Evolutionary conservation across 2,329 filamentous ascomycete species (phyloP).

Genomic region (Arthrobotrys sphaeroides): DNA sequence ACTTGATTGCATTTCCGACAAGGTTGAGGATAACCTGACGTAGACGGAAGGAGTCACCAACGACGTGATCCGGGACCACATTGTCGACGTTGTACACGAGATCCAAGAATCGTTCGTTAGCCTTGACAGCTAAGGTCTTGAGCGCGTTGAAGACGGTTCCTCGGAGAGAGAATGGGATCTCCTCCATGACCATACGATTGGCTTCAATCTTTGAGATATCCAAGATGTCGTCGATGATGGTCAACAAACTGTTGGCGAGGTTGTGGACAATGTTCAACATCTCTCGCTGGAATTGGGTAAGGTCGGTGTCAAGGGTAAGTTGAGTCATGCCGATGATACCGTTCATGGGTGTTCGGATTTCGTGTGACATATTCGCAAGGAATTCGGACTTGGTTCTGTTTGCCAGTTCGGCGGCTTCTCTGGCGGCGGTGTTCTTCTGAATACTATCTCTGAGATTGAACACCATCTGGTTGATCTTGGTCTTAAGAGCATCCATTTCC

Average conservation of each 20-base stretch:
- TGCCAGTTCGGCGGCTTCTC: constrained; percentile 93
- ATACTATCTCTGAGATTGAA: constrained; percentile 95
- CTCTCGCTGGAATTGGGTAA: constrained; percentile 94
- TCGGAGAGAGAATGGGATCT: constrained; percentile 93
- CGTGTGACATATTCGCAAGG: constrained; percentile 98
- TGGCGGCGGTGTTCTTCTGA: constrained; percentile 92
- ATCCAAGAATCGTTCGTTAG: constrained; percentile 93
- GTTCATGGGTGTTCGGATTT: constrained; percentile 97
- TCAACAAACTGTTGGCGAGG: constrained; percentile 91
- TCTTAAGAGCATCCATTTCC: constrained; percentile 98
- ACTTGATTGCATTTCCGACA: constrained; percentile 98
- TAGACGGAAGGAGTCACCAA: constrained; percentile 94
- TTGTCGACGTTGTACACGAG: constrained; percentile 93
- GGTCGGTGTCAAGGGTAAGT: constrained; percentile 90
- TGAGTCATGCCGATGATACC: constrained; percentile 97
- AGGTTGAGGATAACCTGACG: constrained; percentile 97
- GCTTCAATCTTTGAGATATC: constrained; percentile 87
- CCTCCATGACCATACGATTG: constrained; percentile 96
- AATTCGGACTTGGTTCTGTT: constrained; percentile 99
- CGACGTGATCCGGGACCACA: constrained; percentile 91
- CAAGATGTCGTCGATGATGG: constrained; percentile 89
- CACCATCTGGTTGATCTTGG: constrained; percentile 99
- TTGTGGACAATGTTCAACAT: constrained; percentile 99
- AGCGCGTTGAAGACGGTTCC: constrained; percentile 96
- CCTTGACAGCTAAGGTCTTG: constrained; percentile 95